Base-by-base conservation (phyloP, 768 basidiomycete species). In the Tylopilus intermedius region DNA sequence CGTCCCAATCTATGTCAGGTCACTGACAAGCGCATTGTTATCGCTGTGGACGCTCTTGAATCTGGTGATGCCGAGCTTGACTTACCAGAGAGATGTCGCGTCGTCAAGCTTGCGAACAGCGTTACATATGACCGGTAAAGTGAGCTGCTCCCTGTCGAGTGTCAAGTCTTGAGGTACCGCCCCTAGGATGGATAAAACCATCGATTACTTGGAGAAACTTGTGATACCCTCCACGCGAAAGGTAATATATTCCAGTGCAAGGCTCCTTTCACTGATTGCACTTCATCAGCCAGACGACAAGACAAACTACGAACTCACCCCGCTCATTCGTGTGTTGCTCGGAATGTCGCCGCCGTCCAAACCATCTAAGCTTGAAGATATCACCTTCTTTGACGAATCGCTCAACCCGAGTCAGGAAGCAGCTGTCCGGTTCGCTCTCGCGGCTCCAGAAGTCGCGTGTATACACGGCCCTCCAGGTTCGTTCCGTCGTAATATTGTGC, bases 391-490 rank as follows among this genome's bases (percentile, higher is more conserved):
- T 57, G 90, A 96, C 60, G 68, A 76, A 0, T 78, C 74, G 1
- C 74, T 98, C 50, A 98, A 99, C 65, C 70, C 76, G 1, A 90
- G 88, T 60, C 96, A 99, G 65, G 84, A 84, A 65, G 76, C 80
- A 11, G 95, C 94, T 1, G 82, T 98, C 30, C 74, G 70, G 47
- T 94, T 96, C 62, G 86, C 86, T n/a, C 68, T 99, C 5, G 81
- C 81, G 56, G 82, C 89, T 0, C 76, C 79, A 5, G 86, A 95
- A 65, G 80, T 97, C 0, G 91, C 90, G 1, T 91, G 92, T 60
- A 93, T 99, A 24, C 94, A 98, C 63, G 96, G 96, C 0, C 96
- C 96, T n/a, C 96, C 96, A 55, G 95, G 95, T 81, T 63, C 6
- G 32, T 29, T 30, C 8, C 18, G 13, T 45, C 8, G 24, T 24